Percentiles rank a stretch among this genome's conserved stretches.
Conservation (phyloP, 2,329 filamentous ascomycete species). For the Endocalyx cinctus region DNA sequence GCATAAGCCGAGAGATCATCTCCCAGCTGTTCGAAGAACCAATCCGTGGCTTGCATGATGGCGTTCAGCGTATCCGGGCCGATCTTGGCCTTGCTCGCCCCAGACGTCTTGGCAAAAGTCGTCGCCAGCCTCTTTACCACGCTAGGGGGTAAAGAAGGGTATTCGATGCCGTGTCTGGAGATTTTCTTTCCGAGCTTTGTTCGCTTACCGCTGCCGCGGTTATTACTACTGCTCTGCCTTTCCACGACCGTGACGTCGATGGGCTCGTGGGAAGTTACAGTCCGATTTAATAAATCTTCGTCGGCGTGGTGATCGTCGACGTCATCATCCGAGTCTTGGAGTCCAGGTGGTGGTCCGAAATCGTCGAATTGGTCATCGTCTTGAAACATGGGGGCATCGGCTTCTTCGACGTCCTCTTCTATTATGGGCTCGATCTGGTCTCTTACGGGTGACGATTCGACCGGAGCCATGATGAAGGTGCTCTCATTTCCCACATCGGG, state of each 20-base stretch:
- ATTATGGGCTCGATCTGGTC: constrained; percentile 19
- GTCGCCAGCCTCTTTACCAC: constrained; percentile 72
- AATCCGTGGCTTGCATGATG: constrained; percentile 77
- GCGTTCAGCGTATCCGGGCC: constrained; percentile 68
- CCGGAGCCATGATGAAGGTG: constrained; percentile 43
- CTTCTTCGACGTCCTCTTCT: constrained; percentile 9
- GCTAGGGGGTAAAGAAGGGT: constrained; percentile 67
- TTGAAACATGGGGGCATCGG: constrained; percentile 7
- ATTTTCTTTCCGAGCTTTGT: constrained; percentile 47
- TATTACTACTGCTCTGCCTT: too few species aligned
- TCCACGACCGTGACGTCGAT: too few species aligned
- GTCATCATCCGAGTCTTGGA: constrained; percentile 21
- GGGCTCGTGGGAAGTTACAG: too few species aligned
- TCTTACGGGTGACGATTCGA: constrained; percentile 25
- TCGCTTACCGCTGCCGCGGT: constrained; percentile 21
- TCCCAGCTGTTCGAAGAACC: constrained; percentile 86
- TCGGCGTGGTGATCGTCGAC: too few species aligned
- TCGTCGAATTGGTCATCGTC: too few species aligned
- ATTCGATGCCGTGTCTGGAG: constrained; percentile 70
- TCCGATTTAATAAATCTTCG: too few species aligned
- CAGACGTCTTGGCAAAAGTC: constrained; percentile 64
- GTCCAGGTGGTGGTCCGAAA: too few species aligned
- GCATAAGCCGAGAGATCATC: constrained; percentile 78
- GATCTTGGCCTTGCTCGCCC: constrained; percentile 63
- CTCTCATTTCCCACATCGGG: constrained; percentile 45